Evolutionary conservation across 805 yeast species (phyloP), one percentile per base, ranked within the genome.

Genomic region (Ogataea naganishii): DNA sequence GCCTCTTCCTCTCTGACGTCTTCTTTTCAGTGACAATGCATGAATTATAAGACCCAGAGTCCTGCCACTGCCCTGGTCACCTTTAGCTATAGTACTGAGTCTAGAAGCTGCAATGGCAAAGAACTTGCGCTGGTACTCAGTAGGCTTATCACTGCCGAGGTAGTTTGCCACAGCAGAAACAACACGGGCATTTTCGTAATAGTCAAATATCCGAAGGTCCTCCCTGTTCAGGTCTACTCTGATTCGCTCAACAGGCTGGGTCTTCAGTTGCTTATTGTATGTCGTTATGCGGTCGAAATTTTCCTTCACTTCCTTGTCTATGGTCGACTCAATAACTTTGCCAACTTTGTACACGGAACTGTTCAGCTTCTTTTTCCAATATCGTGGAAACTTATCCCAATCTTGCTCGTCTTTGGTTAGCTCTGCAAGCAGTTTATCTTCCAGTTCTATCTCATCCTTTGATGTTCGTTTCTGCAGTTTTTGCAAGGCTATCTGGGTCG

Each of bases 11-110:
- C 52, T 39, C 4, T 37, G 37, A 1, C 29, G 21, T 6, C 43
- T 32, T 27, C 57, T 37, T 24, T 40, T 44, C 5, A 42, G 25
- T 17, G 38, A 35, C 22, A 58, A 34, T 2, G 54, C 52, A 17
- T 54, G 44, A 9, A 44, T 20, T 6, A 56, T 23, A 10, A 55
- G 13, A 1, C 53, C 38, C n/a, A 44, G 23, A 1, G 57, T 41
- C 21, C 40, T 41, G 10, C 64, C 64, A 13, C 45, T 36, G 1
- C 60, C 61, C 11, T 42, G 46, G 4, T 49, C 46, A 4, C 51
- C 52, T 15, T 51, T 46, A 1, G 58, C 51, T 2, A 57, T 30
- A 2, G 59, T 40, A 24, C 60, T 53, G 17, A 53, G 28, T 19
- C 31, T 30, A 1, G 50, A 45, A 2, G 42, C 32, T 23, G 49